Conservation (phyloP, 2,329 filamentous ascomycete genomes). For the Diaporthe caulivora region DNA sequence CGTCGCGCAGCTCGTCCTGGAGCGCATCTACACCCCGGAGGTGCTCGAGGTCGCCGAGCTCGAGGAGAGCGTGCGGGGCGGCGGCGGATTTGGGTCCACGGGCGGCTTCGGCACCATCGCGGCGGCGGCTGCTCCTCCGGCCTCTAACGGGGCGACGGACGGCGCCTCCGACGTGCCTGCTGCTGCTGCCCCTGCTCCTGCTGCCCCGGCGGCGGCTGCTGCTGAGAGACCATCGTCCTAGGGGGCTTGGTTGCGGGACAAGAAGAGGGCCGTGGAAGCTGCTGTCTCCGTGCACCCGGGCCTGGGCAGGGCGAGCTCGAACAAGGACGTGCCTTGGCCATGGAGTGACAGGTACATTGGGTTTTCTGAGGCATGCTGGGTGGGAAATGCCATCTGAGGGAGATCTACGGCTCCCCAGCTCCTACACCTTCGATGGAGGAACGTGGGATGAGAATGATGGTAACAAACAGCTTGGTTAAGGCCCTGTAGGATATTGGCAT, state of each 20-base stretch:
- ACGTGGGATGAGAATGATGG: background rate
- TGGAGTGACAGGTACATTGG: constrained; percentile 35
- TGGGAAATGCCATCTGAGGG: constrained; percentile 32
- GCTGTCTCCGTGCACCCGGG: background rate
- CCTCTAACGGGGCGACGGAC: constrained; percentile 23
- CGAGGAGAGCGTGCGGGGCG: constrained; percentile 90
- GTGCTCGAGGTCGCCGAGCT: constrained; percentile 90
- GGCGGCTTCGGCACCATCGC: constrained; percentile 57
- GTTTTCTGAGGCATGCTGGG: constrained; percentile 35
- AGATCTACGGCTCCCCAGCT: background rate
- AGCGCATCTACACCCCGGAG: constrained; percentile 94
- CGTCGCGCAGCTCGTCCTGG: constrained; percentile 91
- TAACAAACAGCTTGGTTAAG: background rate
- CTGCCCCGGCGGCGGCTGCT: constrained; percentile 17
- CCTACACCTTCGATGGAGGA: background rate
- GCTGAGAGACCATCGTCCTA: constrained; percentile 38
- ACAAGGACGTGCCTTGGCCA: constrained; percentile 38
- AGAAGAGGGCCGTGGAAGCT: constrained; percentile 22
- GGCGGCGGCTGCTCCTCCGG: background rate
- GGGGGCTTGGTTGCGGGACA: constrained; percentile 36
- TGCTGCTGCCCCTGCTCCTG: background rate
- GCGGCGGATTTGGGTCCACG: constrained; percentile 92
- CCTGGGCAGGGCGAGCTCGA: constrained; percentile 8
- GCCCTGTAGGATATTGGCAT: constrained; percentile 25
- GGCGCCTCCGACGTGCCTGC: constrained; percentile 1